A percentile compares a stretch with the other conserved stretches of the same genome.
Conservation (phyloP, 352 stramenopile species). For the Phytopythium cucurbitacearum region DNA sequence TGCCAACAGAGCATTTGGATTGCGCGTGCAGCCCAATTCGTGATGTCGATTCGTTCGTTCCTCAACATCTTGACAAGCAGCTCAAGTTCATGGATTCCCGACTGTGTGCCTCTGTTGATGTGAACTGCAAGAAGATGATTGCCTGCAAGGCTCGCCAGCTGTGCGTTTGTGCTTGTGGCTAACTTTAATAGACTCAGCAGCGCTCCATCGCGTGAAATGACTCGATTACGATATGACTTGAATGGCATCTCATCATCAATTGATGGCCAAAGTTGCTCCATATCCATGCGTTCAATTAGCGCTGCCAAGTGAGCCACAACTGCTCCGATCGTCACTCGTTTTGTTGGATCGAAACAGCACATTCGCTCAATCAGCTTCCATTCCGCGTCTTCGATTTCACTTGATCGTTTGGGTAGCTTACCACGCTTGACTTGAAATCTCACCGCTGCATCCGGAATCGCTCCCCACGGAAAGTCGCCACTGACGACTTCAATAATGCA, state of each 20-base stretch:
- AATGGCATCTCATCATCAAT: not conserved
- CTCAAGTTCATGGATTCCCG: not conserved
- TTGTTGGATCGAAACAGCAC: slow-evolving; percentile 24
- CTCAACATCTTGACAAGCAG: not conserved
- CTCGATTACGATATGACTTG: not conserved
- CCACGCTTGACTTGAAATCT: too few relatives aligned
- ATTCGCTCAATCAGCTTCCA: slow-evolving; percentile 25
- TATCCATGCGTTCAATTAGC: slow-evolving; percentile 10
- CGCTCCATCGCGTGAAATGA: not conserved
- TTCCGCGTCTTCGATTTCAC: slow-evolving; percentile 17
- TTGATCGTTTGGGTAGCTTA: too few relatives aligned
- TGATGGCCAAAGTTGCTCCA: not conserved
- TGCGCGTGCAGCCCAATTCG: not conserved
- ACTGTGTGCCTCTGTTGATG: not conserved
- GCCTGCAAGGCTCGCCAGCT: not conserved
- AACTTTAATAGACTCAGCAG: not conserved
- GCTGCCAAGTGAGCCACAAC: slow-evolving; percentile 19
- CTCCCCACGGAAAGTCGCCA: slow-evolving; percentile 5
- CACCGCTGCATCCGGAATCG: too few relatives aligned
- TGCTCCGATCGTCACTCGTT: slow-evolving; percentile 22
- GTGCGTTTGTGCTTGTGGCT: not conserved
- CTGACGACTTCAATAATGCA: slow-evolving; percentile 11
- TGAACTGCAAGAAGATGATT: not conserved
- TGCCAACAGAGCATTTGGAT: not conserved
- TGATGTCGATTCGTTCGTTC: not conserved